These are phyloP conservation scores for Ophiocordyceps sinensis DNA, from an alignment of 2,329 filamentous ascomycete species.

Conservation along the genomic window DNA sequence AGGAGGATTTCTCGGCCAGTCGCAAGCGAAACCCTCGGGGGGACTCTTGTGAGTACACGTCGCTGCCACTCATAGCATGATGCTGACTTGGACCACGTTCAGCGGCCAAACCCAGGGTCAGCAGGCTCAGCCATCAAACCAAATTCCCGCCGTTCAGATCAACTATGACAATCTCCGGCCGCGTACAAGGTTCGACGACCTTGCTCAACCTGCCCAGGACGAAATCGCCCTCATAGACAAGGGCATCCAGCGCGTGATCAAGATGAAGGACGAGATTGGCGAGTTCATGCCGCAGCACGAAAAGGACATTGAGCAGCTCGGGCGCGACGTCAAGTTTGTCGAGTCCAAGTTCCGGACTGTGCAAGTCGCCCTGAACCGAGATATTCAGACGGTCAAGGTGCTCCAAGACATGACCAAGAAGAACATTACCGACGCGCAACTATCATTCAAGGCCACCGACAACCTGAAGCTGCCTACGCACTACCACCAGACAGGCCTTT, in stretches of 20 bases:
- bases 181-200: constrained; percentile 84
- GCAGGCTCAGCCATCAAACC: constrained; percentile 24
- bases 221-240: constrained; percentile 66
- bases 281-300: constrained; percentile 47
- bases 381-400: constrained; percentile 48
- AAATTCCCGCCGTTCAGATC: constrained; percentile 61
- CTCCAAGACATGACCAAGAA: constrained; percentile 45
- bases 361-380: constrained; percentile 32
- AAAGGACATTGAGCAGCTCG: constrained; percentile 29
- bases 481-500: constrained; percentile 33
- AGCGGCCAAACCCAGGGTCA: constrained; percentile 17
- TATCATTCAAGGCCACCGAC: constrained; percentile 60
- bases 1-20: constrained; percentile 18
- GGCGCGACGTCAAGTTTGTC: constrained; percentile 32
- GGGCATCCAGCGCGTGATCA: constrained; percentile 67
- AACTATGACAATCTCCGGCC: constrained; percentile 66
- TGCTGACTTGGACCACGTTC: constrained; percentile 1
- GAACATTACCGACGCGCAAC: constrained; percentile 55
- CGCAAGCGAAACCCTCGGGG: constrained; percentile 17
- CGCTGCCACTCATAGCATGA: not conserved
- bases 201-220: constrained; percentile 67
- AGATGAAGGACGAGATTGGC: constrained; percentile 62
- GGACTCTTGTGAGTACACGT: constrained; percentile 17
- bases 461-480: constrained; percentile 55
- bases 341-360: constrained; percentile 32